These are phyloP conservation scores for Solanum pinnatisectum DNA, from an alignment of 257 asterid species.

Conservation along the genomic window DNA sequence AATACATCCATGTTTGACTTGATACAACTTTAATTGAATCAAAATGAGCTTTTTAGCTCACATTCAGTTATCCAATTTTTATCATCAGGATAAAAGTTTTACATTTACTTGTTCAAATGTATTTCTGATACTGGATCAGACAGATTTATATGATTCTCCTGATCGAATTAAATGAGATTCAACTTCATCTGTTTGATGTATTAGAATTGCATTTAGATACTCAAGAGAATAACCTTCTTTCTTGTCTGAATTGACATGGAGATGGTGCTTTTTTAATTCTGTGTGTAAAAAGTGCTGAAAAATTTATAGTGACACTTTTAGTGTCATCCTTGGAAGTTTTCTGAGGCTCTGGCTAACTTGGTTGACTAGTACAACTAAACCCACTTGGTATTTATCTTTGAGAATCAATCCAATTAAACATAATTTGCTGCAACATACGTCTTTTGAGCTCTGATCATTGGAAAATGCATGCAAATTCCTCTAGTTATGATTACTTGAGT, in stretches of 20 bases:
- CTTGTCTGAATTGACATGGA: background rate
- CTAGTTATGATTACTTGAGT: background rate
- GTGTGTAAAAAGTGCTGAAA: background rate
- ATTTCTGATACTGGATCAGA: background rate
- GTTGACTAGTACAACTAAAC: background rate
- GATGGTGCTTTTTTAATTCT: background rate
- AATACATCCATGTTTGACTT: background rate
- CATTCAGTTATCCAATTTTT: background rate
- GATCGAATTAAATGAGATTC: background rate
- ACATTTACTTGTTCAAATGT: background rate
- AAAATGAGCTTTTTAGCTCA: background rate
- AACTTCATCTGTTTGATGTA: background rate
- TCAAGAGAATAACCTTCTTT: background rate
- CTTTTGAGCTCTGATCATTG: background rate
- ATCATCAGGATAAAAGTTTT: background rate
- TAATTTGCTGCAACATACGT: background rate
- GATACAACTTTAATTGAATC: background rate
- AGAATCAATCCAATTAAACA: background rate
- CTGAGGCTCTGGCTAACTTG: background rate
- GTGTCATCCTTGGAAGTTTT: background rate
- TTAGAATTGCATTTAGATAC: background rate
- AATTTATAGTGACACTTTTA: background rate
- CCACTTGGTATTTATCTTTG: background rate
- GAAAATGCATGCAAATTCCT: background rate
- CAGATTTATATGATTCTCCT: background rate